A percentile compares a stretch with the other conserved stretches of the same genome.
These are phyloP conservation scores for Chaetomium sp. DNA, from an alignment of 2,329 filamentous ascomycete species.

Conservation along the genomic window DNA sequence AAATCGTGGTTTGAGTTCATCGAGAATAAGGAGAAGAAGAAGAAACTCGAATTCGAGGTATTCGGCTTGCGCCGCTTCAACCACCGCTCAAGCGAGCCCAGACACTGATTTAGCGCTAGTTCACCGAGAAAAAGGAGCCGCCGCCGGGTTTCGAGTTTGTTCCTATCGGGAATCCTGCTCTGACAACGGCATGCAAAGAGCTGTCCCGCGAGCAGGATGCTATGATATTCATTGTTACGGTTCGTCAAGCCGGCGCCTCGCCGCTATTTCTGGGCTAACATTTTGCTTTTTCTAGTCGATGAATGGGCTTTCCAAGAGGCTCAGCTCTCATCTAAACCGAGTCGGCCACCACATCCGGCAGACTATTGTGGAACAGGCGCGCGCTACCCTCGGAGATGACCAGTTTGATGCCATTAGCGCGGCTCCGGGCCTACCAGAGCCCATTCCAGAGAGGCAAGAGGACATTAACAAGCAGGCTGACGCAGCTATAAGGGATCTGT, in stretches of 20 bases:
- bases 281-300: slow-evolving; percentile 31
- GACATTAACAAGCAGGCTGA: slow-evolving; percentile 66
- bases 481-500: slow-evolving; percentile 63
- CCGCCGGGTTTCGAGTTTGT: slow-evolving; percentile 66
- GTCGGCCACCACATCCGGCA: slow-evolving; percentile 63
- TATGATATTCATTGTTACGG: slow-evolving; percentile 68
- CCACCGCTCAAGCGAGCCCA: not conserved
- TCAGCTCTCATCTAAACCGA: slow-evolving; percentile 59
- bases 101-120: slow-evolving; percentile 45
- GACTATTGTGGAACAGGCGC: slow-evolving; percentile 61
- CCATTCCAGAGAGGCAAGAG: slow-evolving; percentile 60
- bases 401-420: slow-evolving; percentile 33
- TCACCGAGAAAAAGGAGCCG: slow-evolving; percentile 54
- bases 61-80: slow-evolving; percentile 8
- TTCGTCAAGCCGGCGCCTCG: slow-evolving; percentile 42
- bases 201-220: slow-evolving; percentile 62
- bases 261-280: slow-evolving; percentile 27
- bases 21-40: slow-evolving; percentile 65
- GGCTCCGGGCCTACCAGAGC: slow-evolving; percentile 50
- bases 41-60: slow-evolving; percentile 65
- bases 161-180: slow-evolving; percentile 61
- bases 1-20: slow-evolving; percentile 65
- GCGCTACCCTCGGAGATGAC: slow-evolving; percentile 35
- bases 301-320: slow-evolving; percentile 43
- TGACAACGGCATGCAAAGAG: slow-evolving; percentile 65